Base-by-base conservation (phyloP, 208 protist genomes). In the Trypanosoma grayi region DNA sequence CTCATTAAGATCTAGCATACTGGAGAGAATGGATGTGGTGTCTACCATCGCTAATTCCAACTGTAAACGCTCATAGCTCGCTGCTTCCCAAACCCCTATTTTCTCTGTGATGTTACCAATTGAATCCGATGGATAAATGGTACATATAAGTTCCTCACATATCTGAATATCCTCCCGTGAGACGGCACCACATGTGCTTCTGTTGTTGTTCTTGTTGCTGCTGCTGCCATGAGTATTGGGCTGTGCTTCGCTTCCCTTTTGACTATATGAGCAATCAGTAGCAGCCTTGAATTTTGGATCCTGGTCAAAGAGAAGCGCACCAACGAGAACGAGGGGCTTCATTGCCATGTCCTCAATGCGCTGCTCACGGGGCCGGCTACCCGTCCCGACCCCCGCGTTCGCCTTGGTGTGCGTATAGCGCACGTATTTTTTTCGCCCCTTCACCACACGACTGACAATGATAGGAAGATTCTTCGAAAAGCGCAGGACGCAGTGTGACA, bases 281-380 rank as follows among this genome's bases (percentile, higher is more conserved):
- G 40, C 33, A 1, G 31, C 28, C 10, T 51, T 55, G 31, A 22
- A 37, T 24, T 48, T 44, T 36, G 28, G 3, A 22, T 50, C 47
- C 8, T 75, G 56, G 51, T 79, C 79, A 52, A 94, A 89, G 41
- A 94, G 61, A 28, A 91, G 75, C 9, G 77, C 87, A 5, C 87
- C 87, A 64, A 94, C 72, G 24, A 94, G 60, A 25, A 94, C 87
- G 44, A 94, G 71, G 18, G 87, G 87, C 60, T 94, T 94, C 84
- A 94, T 86, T n/a, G 71, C 48, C 81, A 94, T 91, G 50, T 89
- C 84, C 47, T 94, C 87, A 25, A 94, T 80, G n/a, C 77, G 71
- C 75, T 91, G 81, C 24, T 81, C 54, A 4, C 53, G 64, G 27
- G 83, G 79, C 22, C 75, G 71, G 11, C 44, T 48, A 1, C 87